Base-by-base conservation (phyloP, 108 stramenopile species). In the Schizochytrium sp. region DNA sequence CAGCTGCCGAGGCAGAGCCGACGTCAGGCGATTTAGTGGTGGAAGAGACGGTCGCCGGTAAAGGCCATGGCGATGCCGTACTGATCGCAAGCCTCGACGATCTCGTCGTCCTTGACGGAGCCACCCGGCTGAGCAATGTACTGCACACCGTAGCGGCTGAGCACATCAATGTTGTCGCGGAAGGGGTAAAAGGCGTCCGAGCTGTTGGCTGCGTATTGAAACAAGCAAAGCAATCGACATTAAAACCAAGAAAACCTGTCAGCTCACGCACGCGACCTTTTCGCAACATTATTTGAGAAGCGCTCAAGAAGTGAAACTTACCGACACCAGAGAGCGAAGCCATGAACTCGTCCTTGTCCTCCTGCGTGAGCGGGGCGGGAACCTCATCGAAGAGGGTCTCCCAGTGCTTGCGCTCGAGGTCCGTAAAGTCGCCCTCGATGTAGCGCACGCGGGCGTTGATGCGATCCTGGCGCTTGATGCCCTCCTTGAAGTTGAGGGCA, bases 171-270 rank as follows among this genome's bases (percentile, higher is more conserved):
- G 34, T 96, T 96, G 93, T 99, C 99, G 57, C 98, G 95, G 93
- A 99, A 99, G 5, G 99, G 99, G 93, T 98, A 99, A 95, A 99
- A 99, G 41, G 99, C 99, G 90, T 99, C 99, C 57, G 96, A 96
- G 57, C 96, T 95, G 69, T 98, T 95, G 55, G 94, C 63, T 69
- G 63, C 41, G 63, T 0, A 41, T 69, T 5, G 41, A 69, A 6
- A 69, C 34, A 34, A 34, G 34, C 34, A 34, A 34, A 34, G 34
- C 0, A 34, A 34, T 34, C 34, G 34, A 34, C 34, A 34, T 34
- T 34, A 34, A 34, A 0, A 34, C 34, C 34, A 34, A 34, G 34
- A 34, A 34, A 34, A 34, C 34, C 34, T 34, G 34, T 34, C 34
- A 34, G 34, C 34, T 34, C 34, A 34, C 34, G 34, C 34, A 34